Conservation (phyloP, 2,329 filamentous ascomycete species). For the Claviceps citrina region DNA sequence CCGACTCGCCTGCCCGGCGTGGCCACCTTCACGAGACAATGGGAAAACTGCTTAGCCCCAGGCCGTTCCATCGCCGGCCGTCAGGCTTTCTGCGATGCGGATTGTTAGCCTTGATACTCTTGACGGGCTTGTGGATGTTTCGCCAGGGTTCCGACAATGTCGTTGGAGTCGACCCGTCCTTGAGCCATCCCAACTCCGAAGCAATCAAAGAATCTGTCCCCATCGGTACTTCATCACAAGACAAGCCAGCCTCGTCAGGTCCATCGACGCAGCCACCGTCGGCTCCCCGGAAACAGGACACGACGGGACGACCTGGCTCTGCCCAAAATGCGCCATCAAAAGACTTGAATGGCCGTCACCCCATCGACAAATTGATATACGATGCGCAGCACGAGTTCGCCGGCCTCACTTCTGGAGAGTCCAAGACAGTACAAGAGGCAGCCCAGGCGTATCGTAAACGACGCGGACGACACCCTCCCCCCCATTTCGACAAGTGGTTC, state of each 20-base stretch:
- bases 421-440: constrained; percentile 35
- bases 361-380: constrained; percentile 37
- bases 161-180: background rate
- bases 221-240: background rate
- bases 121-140: constrained; percentile 18
- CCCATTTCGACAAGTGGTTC: constrained; percentile 47
- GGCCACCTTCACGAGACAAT: constrained; percentile 1
- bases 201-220: background rate
- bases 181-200: background rate
- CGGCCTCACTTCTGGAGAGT: constrained; percentile 26
- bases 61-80: constrained; percentile 10
- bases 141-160: constrained; percentile 8
- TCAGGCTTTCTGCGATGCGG: constrained; percentile 28
- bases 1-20: background rate
- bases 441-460: constrained; percentile 42
- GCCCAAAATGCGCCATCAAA: background rate
- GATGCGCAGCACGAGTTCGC: constrained; percentile 27
- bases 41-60: constrained; percentile 6
- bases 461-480: constrained; percentile 46
- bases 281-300: background rate
- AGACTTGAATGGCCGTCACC: constrained; percentile 19
- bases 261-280: background rate
- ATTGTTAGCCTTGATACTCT: constrained; percentile 21
- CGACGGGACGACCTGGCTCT: constrained; percentile 1
- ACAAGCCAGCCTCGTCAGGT: background rate